Evolutionary conservation across 305 asterid species (phyloP).

Genomic region (Fraxinus floribunda): DNA sequence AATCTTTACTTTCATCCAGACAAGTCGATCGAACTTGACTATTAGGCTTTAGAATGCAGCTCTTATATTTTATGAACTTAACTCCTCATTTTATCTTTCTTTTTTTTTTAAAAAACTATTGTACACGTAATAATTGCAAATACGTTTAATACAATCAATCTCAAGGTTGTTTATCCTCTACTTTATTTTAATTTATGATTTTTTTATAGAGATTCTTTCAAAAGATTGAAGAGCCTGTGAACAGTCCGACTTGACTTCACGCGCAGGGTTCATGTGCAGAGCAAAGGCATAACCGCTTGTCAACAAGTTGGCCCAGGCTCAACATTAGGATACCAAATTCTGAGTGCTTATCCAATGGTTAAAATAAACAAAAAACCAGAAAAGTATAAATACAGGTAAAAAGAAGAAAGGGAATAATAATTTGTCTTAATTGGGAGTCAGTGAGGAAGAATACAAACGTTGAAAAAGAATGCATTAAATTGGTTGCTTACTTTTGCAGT

Average conservation of each 20-base stretch:
- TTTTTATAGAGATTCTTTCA: not conserved
- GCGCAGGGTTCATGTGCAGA: too few relatives aligned
- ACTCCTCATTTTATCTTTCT: too few relatives aligned
- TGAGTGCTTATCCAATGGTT: not conserved
- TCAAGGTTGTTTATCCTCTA: too few relatives aligned
- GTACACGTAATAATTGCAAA: too few relatives aligned
- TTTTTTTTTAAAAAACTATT: too few relatives aligned
- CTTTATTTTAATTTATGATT: too few relatives aligned
- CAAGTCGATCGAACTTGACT: too few relatives aligned
- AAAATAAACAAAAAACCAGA: not conserved
- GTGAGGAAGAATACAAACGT: conserved; percentile 18
- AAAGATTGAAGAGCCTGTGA: not conserved
- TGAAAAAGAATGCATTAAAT: conserved; percentile 36
- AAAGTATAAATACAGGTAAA: not conserved
- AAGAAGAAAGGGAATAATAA: not conserved
- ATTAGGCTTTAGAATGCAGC: too few relatives aligned
- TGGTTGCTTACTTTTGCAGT: conserved; percentile 44
- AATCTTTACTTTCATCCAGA: too few relatives aligned
- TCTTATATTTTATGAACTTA: too few relatives aligned
- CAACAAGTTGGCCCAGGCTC: not conserved
- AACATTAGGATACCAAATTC: not conserved
- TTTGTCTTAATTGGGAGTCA: conserved; percentile 10
- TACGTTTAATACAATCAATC: too few relatives aligned
- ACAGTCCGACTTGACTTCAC: not conserved
- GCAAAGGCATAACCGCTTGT: not conserved